Conservation (phyloP, 768 basidiomycete genomes). For the Russula foetens region DNA sequence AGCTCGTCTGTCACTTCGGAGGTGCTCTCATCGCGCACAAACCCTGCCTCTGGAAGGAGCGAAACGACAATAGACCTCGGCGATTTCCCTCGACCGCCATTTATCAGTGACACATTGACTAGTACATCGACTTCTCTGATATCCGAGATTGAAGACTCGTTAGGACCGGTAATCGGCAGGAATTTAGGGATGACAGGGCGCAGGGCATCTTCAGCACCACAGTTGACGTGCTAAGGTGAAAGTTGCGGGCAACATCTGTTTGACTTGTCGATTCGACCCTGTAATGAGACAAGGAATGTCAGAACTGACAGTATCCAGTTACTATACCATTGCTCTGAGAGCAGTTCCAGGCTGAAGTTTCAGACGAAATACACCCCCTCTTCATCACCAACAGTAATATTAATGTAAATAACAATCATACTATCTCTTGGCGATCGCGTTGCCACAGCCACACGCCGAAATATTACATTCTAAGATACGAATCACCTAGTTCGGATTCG, state of each 20-base stretch:
- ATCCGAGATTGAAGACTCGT: constrained; percentile 7
- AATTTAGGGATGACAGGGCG: background rate
- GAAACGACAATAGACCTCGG: constrained; percentile 12
- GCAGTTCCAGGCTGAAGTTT: too few relatives aligned
- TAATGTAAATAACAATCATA: too few relatives aligned
- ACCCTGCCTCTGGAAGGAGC: constrained; percentile 5
- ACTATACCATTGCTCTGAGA: too few relatives aligned
- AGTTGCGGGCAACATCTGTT: background rate
- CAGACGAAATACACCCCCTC: too few relatives aligned
- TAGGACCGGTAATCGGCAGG: background rate
- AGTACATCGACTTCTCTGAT: constrained; percentile 4
- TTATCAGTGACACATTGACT: background rate
- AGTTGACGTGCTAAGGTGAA: background rate
- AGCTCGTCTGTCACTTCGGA: constrained; percentile 8
- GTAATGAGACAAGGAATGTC: background rate
- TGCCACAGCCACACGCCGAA: too few relatives aligned
- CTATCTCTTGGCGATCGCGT: too few relatives aligned
- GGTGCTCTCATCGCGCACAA: background rate
- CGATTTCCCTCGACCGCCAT: constrained; percentile 11
- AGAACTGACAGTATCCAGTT: background rate
- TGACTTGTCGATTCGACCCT: background rate
- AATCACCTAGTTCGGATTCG: too few relatives aligned
- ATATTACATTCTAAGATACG: too few relatives aligned
- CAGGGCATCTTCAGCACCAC: constrained; percentile 1
- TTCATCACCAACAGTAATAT: too few relatives aligned